Evolutionary conservation across 305 asterid genomes (phyloP).

Genomic region (Ilex paraguariensis): DNA sequence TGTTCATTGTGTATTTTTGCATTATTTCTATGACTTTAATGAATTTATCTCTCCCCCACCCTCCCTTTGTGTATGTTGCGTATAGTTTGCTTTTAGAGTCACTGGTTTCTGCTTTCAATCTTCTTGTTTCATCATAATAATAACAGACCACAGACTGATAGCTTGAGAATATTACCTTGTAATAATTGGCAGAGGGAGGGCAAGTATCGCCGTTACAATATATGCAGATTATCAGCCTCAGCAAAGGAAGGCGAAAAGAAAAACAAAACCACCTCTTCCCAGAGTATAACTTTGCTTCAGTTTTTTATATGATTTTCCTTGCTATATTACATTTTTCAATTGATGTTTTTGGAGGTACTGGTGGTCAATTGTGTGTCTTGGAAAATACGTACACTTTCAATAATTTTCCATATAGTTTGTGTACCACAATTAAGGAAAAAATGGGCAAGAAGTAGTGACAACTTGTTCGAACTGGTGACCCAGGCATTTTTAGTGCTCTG

Average conservation of each 20-base stretch:
- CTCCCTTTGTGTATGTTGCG: neutral
- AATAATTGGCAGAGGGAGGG: conserved; percentile 69
- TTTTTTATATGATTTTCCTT: conserved; percentile 17
- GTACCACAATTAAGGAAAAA: neutral
- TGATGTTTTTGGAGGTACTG: neutral
- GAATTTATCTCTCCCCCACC: no score
- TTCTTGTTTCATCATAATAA: neutral
- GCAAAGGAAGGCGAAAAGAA: conserved; percentile 51
- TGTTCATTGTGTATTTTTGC: no score
- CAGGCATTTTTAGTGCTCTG: neutral
- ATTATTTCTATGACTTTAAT: no score
- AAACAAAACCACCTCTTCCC: conserved; percentile 82
- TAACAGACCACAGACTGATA: conserved; percentile 7
- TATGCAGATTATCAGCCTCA: conserved; percentile 50
- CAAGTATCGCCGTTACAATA: conserved; percentile 75
- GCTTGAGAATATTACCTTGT: conserved; percentile 13
- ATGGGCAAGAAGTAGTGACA: neutral
- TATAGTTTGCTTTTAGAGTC: conserved; percentile 2
- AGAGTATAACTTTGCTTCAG: conserved; percentile 38
- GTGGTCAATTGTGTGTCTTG: no score
- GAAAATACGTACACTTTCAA: no score
- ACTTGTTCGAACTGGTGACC: neutral
- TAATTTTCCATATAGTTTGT: no score
- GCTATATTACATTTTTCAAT: neutral
- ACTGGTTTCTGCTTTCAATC: neutral